These are phyloP conservation scores for grape (Vitis vinifera) DNA, from an alignment of 164 flowering plant species.

Conservation along the genomic window DNA sequence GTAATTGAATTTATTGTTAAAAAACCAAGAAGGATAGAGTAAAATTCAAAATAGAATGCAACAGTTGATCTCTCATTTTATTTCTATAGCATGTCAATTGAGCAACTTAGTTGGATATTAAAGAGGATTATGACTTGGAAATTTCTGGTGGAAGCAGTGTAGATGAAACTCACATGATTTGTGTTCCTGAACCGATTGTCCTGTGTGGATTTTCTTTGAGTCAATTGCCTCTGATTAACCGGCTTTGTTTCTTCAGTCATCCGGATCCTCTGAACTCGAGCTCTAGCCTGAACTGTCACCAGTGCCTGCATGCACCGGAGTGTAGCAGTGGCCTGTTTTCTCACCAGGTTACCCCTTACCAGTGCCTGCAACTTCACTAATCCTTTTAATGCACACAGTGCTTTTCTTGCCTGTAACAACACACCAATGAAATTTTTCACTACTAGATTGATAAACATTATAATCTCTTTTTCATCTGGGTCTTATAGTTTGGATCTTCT, in stretches of 20 bases:
- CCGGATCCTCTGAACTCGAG: constrained; percentile 70
- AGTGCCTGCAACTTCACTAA: constrained; percentile 93
- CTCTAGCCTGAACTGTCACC: constrained; percentile 74
- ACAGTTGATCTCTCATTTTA: too few relatives aligned
- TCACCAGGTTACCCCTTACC: constrained; percentile 88
- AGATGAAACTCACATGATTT: constrained; percentile 39
- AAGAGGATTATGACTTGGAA: not conserved
- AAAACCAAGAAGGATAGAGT: too few relatives aligned
- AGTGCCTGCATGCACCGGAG: constrained; percentile 94
- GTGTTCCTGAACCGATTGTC: constrained; percentile 41
- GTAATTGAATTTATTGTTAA: too few relatives aligned
- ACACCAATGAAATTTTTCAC: not conserved
- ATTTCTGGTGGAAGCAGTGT: constrained; percentile 2
- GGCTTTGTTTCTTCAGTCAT: constrained; percentile 50
- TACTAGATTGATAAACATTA: too few relatives aligned
- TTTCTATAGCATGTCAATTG: not conserved
- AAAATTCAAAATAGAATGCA: too few relatives aligned
- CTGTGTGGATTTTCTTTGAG: constrained; percentile 53
- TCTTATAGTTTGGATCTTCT: not conserved
- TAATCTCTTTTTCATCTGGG: not conserved
- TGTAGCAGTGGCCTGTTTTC: constrained; percentile 84
- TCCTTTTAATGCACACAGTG: constrained; percentile 78
- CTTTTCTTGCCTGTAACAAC: constrained; percentile 79
- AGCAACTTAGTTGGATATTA: not conserved
- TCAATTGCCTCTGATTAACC: constrained; percentile 37